Percentiles rank a stretch among this genome's conserved stretches.
Conservation (phyloP, 768 basidiomycete species). For the Russula lepida region DNA sequence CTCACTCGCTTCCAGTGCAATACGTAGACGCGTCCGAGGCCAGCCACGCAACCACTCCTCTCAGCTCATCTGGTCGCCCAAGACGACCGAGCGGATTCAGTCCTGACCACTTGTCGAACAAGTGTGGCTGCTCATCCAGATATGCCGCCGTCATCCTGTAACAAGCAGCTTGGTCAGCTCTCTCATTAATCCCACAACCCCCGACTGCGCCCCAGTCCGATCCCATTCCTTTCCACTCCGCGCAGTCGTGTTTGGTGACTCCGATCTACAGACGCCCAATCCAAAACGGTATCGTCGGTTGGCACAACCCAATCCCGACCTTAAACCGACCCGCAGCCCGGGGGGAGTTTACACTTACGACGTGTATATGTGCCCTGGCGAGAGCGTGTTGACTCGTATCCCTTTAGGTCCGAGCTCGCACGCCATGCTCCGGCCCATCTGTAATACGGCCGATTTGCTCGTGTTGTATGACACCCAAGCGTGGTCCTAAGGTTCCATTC, state of each 20-base stretch:
- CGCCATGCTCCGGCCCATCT: conserved; percentile 78
- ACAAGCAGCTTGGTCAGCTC: background rate
- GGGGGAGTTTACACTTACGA: conserved; percentile 6
- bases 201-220: conserved; percentile 7
- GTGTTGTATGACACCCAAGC: conserved; percentile 71
- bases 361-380: conserved; percentile 71
- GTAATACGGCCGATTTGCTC: conserved; percentile 69
- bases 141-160: conserved; percentile 67
- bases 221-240: background rate
- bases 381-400: conserved; percentile 69
- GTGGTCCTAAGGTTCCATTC: conserved; percentile 42
- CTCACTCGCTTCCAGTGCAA: conserved; percentile 78
- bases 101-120: conserved; percentile 57
- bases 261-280: background rate
- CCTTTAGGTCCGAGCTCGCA: conserved; percentile 60
- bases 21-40: conserved; percentile 70
- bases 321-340: background rate
- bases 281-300: too few species aligned
- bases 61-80: conserved; percentile 62
- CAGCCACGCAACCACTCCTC: conserved; percentile 65
- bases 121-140: conserved; percentile 54
- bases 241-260: background rate
- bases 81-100: conserved; percentile 65
- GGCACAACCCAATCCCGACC: background rate
- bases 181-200: background rate